Evolutionary conservation across 441 rosid genomes (phyloP).

Genomic region (Pelargonium australe): DNA sequence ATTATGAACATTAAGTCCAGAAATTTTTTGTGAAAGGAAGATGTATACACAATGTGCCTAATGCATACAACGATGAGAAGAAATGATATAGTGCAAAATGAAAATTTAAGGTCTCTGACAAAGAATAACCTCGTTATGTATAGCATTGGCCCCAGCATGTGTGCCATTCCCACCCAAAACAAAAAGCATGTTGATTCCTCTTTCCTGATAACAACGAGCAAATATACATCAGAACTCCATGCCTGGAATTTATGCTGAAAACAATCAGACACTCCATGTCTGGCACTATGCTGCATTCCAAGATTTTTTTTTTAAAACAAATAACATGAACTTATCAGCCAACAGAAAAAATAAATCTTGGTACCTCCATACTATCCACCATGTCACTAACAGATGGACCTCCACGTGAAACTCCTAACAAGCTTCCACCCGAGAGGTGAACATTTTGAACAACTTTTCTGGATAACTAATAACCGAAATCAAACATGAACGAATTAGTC

Average conservation of each 20-base stretch:
- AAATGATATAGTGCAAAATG: slow-evolving; percentile 1
- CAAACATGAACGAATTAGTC: slow-evolving; percentile 10
- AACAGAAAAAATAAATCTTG: slow-evolving; percentile 7
- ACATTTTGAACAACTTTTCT: slow-evolving; percentile 92
- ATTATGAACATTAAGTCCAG: neutral
- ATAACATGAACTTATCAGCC: neutral
- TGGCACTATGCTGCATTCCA: slow-evolving; percentile 10
- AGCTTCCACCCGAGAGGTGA: slow-evolving; percentile 96
- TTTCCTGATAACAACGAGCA: slow-evolving; percentile 47
- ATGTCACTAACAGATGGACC: slow-evolving; percentile 65
- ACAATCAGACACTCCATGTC: slow-evolving; percentile 15
- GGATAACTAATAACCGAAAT: slow-evolving; percentile 51
- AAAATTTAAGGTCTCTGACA: slow-evolving; percentile 7
- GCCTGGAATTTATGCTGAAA: neutral
- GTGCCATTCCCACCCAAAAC: slow-evolving; percentile 95
- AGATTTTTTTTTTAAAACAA: neutral
- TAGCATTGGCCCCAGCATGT: slow-evolving; percentile 95
- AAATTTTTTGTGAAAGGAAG: no score
- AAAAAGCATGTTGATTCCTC: slow-evolving; percentile 97
- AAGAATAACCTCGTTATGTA: slow-evolving; percentile 74
- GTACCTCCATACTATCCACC: slow-evolving; percentile 76
- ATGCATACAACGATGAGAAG: slow-evolving; percentile 1
- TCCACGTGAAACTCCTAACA: slow-evolving; percentile 97
- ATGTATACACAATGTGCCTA: neutral
- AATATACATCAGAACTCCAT: neutral